Percentiles rank a stretch among this genome's conserved stretches.
phyloP scores from a whole-genome alignment of 768 basidiomycete species.

The Leccinum obscurum region DNA sequence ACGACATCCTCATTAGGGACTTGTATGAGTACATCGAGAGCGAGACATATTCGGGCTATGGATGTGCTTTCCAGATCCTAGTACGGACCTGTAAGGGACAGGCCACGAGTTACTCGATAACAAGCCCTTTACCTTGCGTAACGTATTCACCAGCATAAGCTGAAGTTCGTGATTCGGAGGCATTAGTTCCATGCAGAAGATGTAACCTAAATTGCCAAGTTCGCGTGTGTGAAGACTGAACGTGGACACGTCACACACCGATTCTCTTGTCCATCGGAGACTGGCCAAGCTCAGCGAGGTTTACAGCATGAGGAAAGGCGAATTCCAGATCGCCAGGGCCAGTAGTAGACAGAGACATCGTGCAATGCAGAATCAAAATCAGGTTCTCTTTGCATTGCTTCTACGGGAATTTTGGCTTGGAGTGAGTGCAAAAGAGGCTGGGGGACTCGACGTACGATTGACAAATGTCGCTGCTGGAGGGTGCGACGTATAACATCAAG shows the following conservation, averaged over 20 bases:
- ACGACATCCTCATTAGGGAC: conserved; percentile 65
- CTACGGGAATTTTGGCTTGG: conserved; percentile 37
- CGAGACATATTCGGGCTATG: conserved; percentile 62
- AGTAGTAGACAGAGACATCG: conserved; percentile 47
- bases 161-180: conserved; percentile 64
- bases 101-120: not conserved
- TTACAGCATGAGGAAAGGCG: conserved; percentile 75
- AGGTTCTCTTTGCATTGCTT: conserved; percentile 64
- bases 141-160: conserved; percentile 83
- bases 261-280: conserved; percentile 64
- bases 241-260: conserved; percentile 40
- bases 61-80: conserved; percentile 72
- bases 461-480: conserved; percentile 49
- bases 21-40: conserved; percentile 66
- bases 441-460: conserved; percentile 47
- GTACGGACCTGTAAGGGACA: conserved; percentile 3
- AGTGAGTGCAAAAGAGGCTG: not conserved
- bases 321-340: conserved; percentile 56
- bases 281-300: conserved; percentile 68
- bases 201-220: conserved; percentile 54
- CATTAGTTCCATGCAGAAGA: conserved; percentile 77
- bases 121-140: conserved; percentile 61
- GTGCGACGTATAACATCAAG: conserved; percentile 55
- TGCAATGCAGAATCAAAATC: conserved; percentile 70
- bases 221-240: not conserved